A percentile compares a stretch with the other conserved stretches of the same genome.
Evolutionary conservation across 805 yeast species (phyloP).

Genomic region (Saccharomycopsis fodiens): DNA sequence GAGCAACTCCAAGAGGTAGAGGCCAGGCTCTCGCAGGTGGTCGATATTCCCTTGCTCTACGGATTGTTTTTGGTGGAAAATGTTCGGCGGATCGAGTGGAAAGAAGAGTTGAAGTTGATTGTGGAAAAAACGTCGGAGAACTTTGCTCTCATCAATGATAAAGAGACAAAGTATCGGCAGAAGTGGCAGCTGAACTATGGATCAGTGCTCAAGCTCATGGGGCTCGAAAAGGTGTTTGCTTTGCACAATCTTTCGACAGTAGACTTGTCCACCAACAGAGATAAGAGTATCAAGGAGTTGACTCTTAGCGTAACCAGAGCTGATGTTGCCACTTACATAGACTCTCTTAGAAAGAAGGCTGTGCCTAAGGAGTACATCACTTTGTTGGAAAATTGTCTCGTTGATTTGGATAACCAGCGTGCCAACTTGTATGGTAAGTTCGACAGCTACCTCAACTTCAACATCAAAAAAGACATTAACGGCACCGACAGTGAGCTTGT

Average conservation of each 20-base stretch:
- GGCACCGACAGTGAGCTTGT: conserved; percentile 32
- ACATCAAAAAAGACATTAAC: conserved; percentile 5
- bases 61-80: conserved; percentile 62
- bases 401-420: conserved; percentile 25
- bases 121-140: conserved; percentile 43
- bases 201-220: conserved; percentile 32
- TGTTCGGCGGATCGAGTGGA: conserved; percentile 54
- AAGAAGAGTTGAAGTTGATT: conserved; percentile 24
- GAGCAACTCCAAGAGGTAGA: conserved; percentile 28
- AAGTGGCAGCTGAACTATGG: conserved; percentile 64
- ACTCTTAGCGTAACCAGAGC: conserved; percentile 21
- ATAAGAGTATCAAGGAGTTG: conserved; percentile 16
- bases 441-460: conserved; percentile 12
- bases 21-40: conserved; percentile 31
- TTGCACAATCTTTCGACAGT: conserved; percentile 10
- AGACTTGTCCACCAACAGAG: conserved; percentile 6
- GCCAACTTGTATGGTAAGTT: conserved; percentile 11
- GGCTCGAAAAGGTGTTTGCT: conserved; percentile 15
- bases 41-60: conserved; percentile 64
- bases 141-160: conserved; percentile 46
- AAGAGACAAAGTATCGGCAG: conserved; percentile 46
- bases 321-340: conserved; percentile 32
- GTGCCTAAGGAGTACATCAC: conserved; percentile 30
- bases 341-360: conserved; percentile 26
- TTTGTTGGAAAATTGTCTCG: conserved; percentile 32